A percentile compares a stretch with the other conserved stretches of the same genome.
Conservation (phyloP, 2,329 filamentous ascomycete genomes). For the Ascochyta fabae region DNA sequence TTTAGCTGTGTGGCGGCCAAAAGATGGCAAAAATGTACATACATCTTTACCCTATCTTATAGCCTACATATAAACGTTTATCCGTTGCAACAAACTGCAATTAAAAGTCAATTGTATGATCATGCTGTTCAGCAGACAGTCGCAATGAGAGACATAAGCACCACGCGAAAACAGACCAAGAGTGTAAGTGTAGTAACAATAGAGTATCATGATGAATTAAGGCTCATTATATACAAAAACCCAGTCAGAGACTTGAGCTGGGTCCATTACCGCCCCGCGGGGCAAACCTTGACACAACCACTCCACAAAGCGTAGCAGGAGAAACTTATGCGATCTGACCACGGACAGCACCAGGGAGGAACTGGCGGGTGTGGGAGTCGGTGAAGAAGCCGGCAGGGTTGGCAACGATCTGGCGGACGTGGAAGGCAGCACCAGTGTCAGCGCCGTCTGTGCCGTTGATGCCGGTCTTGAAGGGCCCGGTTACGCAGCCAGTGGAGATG, state of each 20-base stretch:
- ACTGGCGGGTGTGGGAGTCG: conserved; percentile 59
- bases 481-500: conserved; percentile 35
- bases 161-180: background rate
- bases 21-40: no score
- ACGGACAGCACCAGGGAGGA: conserved; percentile 59
- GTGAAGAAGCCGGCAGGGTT: conserved; percentile 61
- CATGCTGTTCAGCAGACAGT: no score
- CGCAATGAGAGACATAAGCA: background rate
- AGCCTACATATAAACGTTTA: no score
- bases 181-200: background rate
- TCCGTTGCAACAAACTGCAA: no score
- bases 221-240: background rate
- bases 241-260: conserved; percentile 7
- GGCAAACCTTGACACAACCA: background rate
- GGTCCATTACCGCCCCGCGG: background rate
- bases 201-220: background rate
- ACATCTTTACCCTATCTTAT: no score
- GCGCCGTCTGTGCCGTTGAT: conserved; percentile 39
- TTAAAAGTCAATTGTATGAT: no score
- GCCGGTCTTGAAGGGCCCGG: conserved; percentile 37
- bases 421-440: conserved; percentile 58
- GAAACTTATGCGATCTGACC: conserved; percentile 49
- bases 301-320: background rate
- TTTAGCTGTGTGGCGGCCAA: no score
- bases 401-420: conserved; percentile 58